Base-by-base conservation (phyloP, 305 asterid species). In the Rubia peregrina region DNA sequence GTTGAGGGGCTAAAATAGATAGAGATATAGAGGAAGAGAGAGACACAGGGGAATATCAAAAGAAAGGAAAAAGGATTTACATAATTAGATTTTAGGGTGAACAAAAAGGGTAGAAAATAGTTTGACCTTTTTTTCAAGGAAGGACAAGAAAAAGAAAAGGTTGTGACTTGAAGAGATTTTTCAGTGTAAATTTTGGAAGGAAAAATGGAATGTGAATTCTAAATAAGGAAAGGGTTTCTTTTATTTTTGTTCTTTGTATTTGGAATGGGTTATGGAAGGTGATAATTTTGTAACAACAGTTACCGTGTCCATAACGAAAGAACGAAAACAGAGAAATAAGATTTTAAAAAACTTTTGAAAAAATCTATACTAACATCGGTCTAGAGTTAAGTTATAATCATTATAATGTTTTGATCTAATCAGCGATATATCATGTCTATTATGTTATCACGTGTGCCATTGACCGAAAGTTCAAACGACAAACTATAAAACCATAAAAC, bases 101-200 rank as follows among this genome's bases (percentile, higher is more conserved):
- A 57, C 10, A 53, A 49, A 70, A 26, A 17, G 26, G 67, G 46
- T 38, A 72, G 70, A 74, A 79, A 72, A 53, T 75, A 74, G 70
- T 64, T 79, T 75, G 79, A 70, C 72, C 22, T 75, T 22, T 41
- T 19, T 48, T 56, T 57, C 8, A 0, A 51, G 1, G 57, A 12
- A 57, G 9, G 72, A 55, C 38, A 19, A 42, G 38, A 14, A 42
- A 42, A 63, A 33, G 48, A 36, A 63, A 70, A 56, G 24, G 61
- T 7, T 46, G 11, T 38, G 73, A 74, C 73, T 60, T 46, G 26
- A 51, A 17, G 12, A 51, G 22, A 51, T 51, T 51, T 51, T 51
- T 17, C 22, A 57, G 36, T 2, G 36, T 19, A 22, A 22, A 57
- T 0, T 7, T 8, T 57, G 7, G 19, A 57, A 22, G 40, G 14